Evolutionary conservation across 2,329 filamentous ascomycete genomes (phyloP).

Genomic region (Aspergillus pseudonomiae): DNA sequence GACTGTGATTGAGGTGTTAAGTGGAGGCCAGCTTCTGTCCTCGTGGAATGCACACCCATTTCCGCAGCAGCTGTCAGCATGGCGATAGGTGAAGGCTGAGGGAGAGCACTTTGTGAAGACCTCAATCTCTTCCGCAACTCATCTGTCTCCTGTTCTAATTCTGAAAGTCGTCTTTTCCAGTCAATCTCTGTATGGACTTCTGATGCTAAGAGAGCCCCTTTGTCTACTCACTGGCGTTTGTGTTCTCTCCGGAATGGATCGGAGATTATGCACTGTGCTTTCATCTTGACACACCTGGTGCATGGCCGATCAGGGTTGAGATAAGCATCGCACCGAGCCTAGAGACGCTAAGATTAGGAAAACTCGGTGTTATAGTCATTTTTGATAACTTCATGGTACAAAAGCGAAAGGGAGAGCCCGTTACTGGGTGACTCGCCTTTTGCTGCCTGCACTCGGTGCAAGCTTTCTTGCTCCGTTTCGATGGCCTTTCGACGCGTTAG

Average conservation of each 20-base stretch:
- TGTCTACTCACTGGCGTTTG: conserved; percentile 42
- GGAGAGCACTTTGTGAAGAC: conserved; percentile 26
- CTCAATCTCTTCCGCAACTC: conserved; percentile 40
- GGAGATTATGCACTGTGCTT: conserved; percentile 41
- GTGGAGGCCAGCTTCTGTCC: background rate
- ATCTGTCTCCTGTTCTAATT: conserved; percentile 42
- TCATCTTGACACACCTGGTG: conserved; percentile 42
- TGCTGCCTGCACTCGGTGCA: conserved; percentile 50
- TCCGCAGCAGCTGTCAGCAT: conserved; percentile 36
- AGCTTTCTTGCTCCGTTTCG: conserved; percentile 42
- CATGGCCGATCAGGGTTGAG: conserved; percentile 40
- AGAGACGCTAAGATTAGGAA: background rate
- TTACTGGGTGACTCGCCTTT: conserved; percentile 29
- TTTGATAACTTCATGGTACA: background rate
- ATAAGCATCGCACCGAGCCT: conserved; percentile 46
- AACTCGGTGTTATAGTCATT: too few species aligned
- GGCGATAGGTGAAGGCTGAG: conserved; percentile 29
- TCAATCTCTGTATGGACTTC: background rate
- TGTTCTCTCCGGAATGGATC: conserved; percentile 48
- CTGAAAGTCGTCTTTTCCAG: conserved; percentile 36
- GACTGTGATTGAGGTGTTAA: conserved; percentile 24
- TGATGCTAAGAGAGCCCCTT: too few species aligned
- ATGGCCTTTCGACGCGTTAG: conserved; percentile 3
- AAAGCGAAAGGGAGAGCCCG: background rate
- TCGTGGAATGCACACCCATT: conserved; percentile 27